Percentiles rank a stretch among this genome's conserved stretches.
Conservation (phyloP, 1,284 basidiomycete genomes). For the Taiwanofungus camphoratus region DNA sequence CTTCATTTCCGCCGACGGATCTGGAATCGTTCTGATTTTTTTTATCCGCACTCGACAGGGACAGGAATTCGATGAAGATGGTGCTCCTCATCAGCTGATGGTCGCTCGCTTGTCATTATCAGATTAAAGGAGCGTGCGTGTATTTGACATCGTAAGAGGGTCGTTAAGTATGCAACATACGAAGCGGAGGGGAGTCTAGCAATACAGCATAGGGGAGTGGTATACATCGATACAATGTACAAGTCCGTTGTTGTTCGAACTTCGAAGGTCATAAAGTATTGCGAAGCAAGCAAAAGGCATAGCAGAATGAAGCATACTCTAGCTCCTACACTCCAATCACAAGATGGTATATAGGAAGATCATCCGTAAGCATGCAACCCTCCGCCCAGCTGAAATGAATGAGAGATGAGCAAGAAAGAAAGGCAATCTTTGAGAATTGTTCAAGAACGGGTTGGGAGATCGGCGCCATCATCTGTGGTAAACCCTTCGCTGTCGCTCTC, state of each 20-base stretch:
- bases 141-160: constrained; percentile 17
- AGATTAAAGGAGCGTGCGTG: constrained; percentile 16
- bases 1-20: constrained; percentile 9
- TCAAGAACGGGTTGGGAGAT: constrained; percentile 11
- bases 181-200: constrained; percentile 27
- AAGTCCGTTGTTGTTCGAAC: constrained; percentile 17
- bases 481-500: constrained; percentile 64
- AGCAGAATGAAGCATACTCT: constrained; percentile 6
- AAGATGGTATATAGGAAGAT: constrained; percentile 15
- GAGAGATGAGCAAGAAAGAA: constrained; percentile 9
- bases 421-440: constrained; percentile 13
- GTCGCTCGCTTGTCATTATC: constrained; percentile 44
- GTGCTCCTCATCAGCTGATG: constrained; percentile 77
- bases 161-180: constrained; percentile 22
- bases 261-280: constrained; percentile 18
- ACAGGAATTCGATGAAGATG: constrained; percentile 73
- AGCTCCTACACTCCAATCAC: constrained; percentile 2
- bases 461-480: constrained; percentile 38
- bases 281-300: constrained; percentile 14
- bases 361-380: constrained; percentile 13
- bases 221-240: constrained; percentile 27
- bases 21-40: background rate
- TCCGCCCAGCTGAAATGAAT: constrained; percentile 11
- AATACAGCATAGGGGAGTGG: constrained; percentile 33
- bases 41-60: constrained; percentile 41